phyloP scores from a whole-genome alignment of 805 yeast genomes.

The Spathaspora girioi region DNA sequence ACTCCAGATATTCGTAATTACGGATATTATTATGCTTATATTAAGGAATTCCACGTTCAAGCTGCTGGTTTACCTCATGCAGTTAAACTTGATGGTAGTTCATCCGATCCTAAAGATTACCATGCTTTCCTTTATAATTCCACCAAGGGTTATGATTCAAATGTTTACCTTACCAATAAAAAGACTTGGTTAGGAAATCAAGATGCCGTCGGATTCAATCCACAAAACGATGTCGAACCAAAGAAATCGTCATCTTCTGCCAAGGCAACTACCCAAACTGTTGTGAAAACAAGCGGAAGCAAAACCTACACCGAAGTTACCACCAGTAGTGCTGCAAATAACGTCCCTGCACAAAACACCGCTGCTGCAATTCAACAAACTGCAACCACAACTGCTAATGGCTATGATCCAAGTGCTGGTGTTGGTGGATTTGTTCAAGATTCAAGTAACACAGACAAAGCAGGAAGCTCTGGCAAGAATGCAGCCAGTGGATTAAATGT shows the following conservation, averaged over 20 bases:
- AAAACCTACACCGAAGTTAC: conserved; percentile 14
- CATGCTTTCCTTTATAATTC: conserved; percentile 43
- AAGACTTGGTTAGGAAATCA: conserved; percentile 54
- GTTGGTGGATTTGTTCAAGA: conserved; percentile 40
- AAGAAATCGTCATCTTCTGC: conserved; percentile 7
- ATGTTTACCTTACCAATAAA: conserved; percentile 60
- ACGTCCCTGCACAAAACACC: conserved; percentile 3
- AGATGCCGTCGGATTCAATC: conserved; percentile 68
- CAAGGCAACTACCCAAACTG: conserved; percentile 3
- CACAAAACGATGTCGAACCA: conserved; percentile 28
- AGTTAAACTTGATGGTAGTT: conserved; percentile 36
- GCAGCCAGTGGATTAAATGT: conserved; percentile 9
- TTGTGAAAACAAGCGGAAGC: conserved; percentile 16
- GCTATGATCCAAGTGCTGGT: conserved; percentile 14
- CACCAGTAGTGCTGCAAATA: conserved; percentile 7
- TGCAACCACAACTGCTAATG: conserved; percentile 13
- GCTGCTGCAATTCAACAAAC: conserved; percentile 9
- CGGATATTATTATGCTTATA: conserved; percentile 76
- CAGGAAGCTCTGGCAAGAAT: conserved; percentile 3
- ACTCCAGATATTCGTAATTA: conserved; percentile 64
- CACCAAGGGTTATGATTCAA: conserved; percentile 32
- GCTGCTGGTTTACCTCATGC: conserved; percentile 72
- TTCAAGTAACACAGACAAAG: conserved; percentile 13
- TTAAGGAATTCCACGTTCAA: conserved; percentile 57
- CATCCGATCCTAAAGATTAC: conserved; percentile 51